A percentile compares a stretch with the other conserved stretches of the same genome.
phyloP scores from a whole-genome alignment of 768 basidiomycete species.

The Pisolithus albus region DNA sequence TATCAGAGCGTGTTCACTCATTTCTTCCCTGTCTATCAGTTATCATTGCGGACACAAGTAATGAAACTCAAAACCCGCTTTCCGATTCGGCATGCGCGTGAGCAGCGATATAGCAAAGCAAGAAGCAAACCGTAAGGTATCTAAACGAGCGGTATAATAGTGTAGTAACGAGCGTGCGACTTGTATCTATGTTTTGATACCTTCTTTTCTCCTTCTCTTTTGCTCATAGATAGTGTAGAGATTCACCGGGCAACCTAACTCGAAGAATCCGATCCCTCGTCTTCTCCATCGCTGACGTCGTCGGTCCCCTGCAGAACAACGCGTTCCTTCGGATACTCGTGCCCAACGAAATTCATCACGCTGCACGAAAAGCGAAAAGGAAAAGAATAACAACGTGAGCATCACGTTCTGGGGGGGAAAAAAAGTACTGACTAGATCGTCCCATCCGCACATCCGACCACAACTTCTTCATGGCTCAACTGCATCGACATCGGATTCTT shows the following conservation, averaged over 20 bases:
- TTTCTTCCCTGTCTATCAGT: no score
- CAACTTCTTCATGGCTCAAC: constrained; percentile 83
- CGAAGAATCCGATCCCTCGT: constrained; percentile 9
- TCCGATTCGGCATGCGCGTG: background rate
- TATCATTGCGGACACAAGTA: no score
- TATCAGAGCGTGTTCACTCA: no score
- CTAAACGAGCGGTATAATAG: background rate
- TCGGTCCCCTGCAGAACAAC: background rate
- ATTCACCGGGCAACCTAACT: background rate
- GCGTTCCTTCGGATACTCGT: constrained; percentile 40
- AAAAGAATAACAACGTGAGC: constrained; percentile 7
- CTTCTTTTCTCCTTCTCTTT: no score
- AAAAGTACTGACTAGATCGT: constrained; percentile 70
- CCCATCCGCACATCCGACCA: constrained; percentile 86
- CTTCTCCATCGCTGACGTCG: constrained; percentile 1
- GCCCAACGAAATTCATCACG: constrained; percentile 58
- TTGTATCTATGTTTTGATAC: no score
- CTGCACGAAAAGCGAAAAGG: constrained; percentile 24
- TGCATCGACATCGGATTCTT: constrained; percentile 97
- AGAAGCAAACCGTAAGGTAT: background rate
- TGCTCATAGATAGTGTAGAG: no score
- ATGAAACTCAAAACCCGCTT: no score
- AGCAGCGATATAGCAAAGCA: background rate
- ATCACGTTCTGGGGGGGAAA: background rate
- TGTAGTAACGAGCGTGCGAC: background rate